Percentiles rank a stretch among this genome's conserved stretches.
Evolutionary conservation across 805 yeast species (phyloP).

Genomic region (Teunomyces lycoperdinae): DNA sequence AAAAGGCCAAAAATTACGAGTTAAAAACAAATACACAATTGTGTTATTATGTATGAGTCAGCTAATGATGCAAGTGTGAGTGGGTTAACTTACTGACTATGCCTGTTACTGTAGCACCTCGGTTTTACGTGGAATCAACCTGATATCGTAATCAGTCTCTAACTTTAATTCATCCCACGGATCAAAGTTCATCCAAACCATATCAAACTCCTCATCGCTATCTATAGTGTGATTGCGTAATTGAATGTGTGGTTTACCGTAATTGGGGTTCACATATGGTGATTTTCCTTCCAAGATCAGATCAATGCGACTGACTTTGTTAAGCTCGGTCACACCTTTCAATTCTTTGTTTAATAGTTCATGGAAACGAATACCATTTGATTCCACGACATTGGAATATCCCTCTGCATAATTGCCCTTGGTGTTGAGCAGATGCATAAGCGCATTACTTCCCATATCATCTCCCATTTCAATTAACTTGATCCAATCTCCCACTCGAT

Average conservation of each 20-base stretch:
- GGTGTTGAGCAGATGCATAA: slow-evolving; percentile 11
- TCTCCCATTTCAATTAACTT: slow-evolving; percentile 4
- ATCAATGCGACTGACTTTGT: slow-evolving; percentile 36
- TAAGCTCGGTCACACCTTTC: slow-evolving; percentile 31
- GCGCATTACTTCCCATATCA: neutral
- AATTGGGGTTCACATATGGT: slow-evolving; percentile 23
- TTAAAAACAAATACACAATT: too few species aligned
- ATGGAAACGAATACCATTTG: slow-evolving; percentile 19
- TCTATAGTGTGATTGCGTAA: slow-evolving; percentile 36
- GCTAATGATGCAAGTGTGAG: too few species aligned
- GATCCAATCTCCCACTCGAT: slow-evolving; percentile 17
- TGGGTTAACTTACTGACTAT: neutral
- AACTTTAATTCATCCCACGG: slow-evolving; percentile 44
- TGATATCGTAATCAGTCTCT: slow-evolving; percentile 38
- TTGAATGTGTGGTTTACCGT: slow-evolving; percentile 34
- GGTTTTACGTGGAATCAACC: slow-evolving; percentile 32
- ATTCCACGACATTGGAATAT: slow-evolving; percentile 22
- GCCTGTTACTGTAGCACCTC: neutral
- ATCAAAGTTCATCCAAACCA: slow-evolving; percentile 42
- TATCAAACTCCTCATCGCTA: slow-evolving; percentile 41
- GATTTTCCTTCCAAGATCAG: slow-evolving; percentile 31
- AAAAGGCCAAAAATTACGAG: neutral
- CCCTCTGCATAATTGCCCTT: slow-evolving; percentile 30
- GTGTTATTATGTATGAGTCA: too few species aligned
- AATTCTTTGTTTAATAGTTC: slow-evolving; percentile 25